These are phyloP conservation scores for Crithidia fasciculata DNA, from an alignment of 208 protist genomes.

Conservation along the genomic window DNA sequence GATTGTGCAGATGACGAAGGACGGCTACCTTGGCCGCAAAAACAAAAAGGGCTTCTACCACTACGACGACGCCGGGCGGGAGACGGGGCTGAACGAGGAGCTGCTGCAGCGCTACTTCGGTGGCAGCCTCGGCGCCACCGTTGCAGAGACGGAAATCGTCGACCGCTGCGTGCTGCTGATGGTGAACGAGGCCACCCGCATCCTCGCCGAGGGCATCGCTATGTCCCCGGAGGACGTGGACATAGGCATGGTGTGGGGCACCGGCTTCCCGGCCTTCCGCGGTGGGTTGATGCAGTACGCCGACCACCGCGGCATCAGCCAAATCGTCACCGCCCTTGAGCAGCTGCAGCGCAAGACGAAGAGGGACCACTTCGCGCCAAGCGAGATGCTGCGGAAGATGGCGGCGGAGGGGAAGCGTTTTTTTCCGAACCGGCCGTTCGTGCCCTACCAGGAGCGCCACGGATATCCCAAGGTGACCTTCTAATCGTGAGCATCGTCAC, in stretches of 20 bases:
- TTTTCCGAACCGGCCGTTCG: constrained; percentile 78
- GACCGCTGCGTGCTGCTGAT: constrained; percentile 86
- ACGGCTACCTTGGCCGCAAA: constrained; percentile 87
- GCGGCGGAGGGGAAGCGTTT: constrained; percentile 64
- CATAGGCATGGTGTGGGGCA: constrained; percentile 88
- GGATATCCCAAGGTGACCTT: constrained; percentile 61
- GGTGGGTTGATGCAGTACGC: constrained; percentile 85
- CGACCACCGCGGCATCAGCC: constrained; percentile 64
- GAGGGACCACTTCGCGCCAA: constrained; percentile 68
- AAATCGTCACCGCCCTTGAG: constrained; percentile 60
- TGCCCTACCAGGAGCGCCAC: constrained; percentile 75
- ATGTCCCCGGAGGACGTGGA: constrained; percentile 77
- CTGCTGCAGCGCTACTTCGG: constrained; percentile 43
- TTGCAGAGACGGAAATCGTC: constrained; percentile 67
- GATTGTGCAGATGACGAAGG: constrained; percentile 64
- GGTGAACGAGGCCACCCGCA: constrained; percentile 84
- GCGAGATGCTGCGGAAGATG: constrained; percentile 62
- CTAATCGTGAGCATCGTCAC: constrained; percentile 7
- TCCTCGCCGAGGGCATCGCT: constrained; percentile 76
- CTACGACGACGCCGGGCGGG: constrained; percentile 80
- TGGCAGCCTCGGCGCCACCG: constrained; percentile 29
- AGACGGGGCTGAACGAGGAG: constrained; percentile 53
- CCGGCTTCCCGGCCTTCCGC: constrained; percentile 84
- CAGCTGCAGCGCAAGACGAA: constrained; percentile 50
- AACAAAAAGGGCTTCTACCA: constrained; percentile 89